phyloP scores from a whole-genome alignment of 73 alveolate species.

The Tetrahymena thermophila region DNA sequence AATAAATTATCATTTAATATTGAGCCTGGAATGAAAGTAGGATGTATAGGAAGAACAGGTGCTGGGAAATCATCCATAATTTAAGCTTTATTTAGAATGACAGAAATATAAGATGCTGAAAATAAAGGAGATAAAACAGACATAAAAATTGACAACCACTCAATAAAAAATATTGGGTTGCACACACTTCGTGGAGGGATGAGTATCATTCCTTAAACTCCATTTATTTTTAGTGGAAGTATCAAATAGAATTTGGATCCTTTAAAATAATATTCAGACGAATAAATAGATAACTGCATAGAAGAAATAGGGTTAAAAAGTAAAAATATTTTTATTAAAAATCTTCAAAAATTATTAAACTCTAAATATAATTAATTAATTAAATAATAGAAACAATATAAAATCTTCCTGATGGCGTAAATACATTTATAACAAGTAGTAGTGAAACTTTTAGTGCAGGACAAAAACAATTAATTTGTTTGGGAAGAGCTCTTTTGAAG shows the following conservation, averaged over 20 bases:
- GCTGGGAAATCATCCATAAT: slow-evolving; percentile 47
- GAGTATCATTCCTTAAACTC: slow-evolving; percentile 68
- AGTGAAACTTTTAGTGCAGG: slow-evolving; percentile 27
- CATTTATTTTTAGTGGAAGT: slow-evolving; percentile 55
- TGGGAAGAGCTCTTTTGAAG: slow-evolving; percentile 59
- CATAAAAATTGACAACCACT: slow-evolving; percentile 74
- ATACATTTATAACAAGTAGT: slow-evolving; percentile 40
- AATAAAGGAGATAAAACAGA: neutral
- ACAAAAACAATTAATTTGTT: slow-evolving; percentile 62
- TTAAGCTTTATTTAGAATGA: slow-evolving; percentile 47
- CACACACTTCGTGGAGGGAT: slow-evolving; percentile 58
- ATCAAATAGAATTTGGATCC: slow-evolving; percentile 80
- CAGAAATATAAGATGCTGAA: slow-evolving; percentile 51
- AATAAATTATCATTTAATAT: slow-evolving; percentile 9
- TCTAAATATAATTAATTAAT: too few relatives aligned
- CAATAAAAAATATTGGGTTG: slow-evolving; percentile 52
- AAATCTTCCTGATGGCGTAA: neutral
- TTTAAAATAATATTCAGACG: slow-evolving; percentile 46
- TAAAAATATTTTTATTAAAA: too few relatives aligned
- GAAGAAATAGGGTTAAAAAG: slow-evolving; percentile 29
- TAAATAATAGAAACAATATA: slow-evolving; percentile 5
- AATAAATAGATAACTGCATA: slow-evolving; percentile 38
- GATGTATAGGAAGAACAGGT: slow-evolving; percentile 48
- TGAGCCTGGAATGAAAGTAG: slow-evolving; percentile 22
- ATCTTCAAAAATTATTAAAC: too few relatives aligned